A percentile compares a stretch with the other conserved stretches of the same genome.
Evolutionary conservation across 305 asterid genomes (phyloP).

Genomic region (Solanum hybrid): DNA sequence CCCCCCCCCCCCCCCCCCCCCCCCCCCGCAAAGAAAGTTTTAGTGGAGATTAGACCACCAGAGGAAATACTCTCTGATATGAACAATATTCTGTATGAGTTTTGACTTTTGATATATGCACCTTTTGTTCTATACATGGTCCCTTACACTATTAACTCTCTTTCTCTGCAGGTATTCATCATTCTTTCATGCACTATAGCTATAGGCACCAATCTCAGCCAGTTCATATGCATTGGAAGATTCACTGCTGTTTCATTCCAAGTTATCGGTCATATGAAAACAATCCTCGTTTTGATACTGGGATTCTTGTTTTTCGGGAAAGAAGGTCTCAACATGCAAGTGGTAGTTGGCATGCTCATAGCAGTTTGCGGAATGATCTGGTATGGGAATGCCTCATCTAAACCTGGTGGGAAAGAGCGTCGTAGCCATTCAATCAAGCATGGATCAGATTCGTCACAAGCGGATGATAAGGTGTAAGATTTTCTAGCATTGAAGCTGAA

Average conservation of each 20-base stretch:
- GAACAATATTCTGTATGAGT: not conserved
- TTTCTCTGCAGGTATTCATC: constrained; percentile 40
- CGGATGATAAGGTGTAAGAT: constrained; percentile 1
- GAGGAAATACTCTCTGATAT: not conserved
- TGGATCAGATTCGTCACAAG: constrained; percentile 1
- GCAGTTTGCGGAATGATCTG: constrained; percentile 81
- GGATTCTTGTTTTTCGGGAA: constrained; percentile 69
- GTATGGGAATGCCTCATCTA: constrained; percentile 80
- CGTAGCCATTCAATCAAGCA: constrained; percentile 36
- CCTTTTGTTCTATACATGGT: not conserved
- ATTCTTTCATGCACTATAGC: constrained; percentile 67
- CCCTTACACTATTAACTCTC: not conserved
- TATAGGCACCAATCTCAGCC: constrained; percentile 78
- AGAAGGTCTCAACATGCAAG: constrained; percentile 75
- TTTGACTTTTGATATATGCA: not conserved
- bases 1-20: too few species aligned
- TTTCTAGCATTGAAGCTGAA: constrained; percentile 1
- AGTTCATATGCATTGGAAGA: constrained; percentile 90
- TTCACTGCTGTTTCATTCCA: constrained; percentile 82
- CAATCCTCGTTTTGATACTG: constrained; percentile 61
- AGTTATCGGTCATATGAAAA: constrained; percentile 87
- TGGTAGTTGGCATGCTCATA: constrained; percentile 69
- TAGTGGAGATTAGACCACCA: not conserved
- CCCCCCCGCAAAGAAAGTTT: not conserved
- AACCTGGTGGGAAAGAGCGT: constrained; percentile 87